Evolutionary conservation across 805 yeast species (phyloP).

Genomic region (Kodamaea neixiangensis): DNA sequence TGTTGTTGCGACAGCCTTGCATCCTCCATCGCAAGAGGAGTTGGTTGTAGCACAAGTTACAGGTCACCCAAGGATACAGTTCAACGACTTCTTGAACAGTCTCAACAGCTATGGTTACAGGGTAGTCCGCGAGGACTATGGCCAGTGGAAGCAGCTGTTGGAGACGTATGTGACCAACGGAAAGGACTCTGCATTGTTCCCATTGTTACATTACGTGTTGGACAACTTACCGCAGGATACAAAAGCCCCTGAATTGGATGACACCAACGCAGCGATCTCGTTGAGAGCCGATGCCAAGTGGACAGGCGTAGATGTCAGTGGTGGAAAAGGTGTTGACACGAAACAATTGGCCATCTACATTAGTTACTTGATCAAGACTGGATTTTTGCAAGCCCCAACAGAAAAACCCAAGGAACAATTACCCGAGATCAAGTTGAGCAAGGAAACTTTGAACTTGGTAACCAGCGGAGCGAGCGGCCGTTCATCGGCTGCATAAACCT

Average conservation of each 20-base stretch:
- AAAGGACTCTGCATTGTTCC: conserved; percentile 85
- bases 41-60: conserved; percentile 92
- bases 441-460: conserved; percentile 56
- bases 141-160: conserved; percentile 73
- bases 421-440: conserved; percentile 58
- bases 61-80: conserved; percentile 88
- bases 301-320: conserved; percentile 66
- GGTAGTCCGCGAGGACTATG: conserved; percentile 63
- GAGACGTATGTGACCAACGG: conserved; percentile 73
- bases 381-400: conserved; percentile 72
- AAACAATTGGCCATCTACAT: conserved; percentile 73
- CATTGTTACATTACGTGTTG: conserved; percentile 89
- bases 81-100: conserved; percentile 71
- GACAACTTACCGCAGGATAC: conserved; percentile 90
- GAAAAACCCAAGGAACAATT: conserved; percentile 40
- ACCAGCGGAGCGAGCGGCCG: conserved; percentile 74
- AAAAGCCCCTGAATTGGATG: conserved; percentile 95
- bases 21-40: conserved; percentile 58
- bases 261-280: conserved; percentile 72
- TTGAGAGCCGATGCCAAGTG: conserved; percentile 60
- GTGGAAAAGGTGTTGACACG: conserved; percentile 74
- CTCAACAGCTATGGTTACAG: conserved; percentile 73
- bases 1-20: conserved; percentile 77
- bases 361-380: conserved; percentile 75
- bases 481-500: conserved; percentile 54